Evolutionary conservation across 2,329 filamentous ascomycete genomes (phyloP).

Genomic region (Phialemoniopsis sp.): DNA sequence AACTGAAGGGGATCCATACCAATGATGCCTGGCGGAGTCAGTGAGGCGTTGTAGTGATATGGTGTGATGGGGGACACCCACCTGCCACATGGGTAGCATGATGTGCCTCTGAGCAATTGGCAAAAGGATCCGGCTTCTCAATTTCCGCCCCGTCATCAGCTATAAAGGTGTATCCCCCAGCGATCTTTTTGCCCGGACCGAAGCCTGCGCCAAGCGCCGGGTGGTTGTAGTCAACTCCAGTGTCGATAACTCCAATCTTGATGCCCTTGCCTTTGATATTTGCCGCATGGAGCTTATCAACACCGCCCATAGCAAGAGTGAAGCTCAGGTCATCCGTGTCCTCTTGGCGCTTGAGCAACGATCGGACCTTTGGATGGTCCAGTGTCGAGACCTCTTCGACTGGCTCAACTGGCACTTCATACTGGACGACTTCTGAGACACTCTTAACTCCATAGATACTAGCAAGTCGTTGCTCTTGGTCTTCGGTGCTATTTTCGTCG

Average conservation of each 20-base stretch:
- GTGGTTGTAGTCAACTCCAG: constrained; percentile 42
- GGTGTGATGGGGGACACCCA: not conserved
- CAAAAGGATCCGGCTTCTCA: constrained; percentile 1
- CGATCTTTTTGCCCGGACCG: constrained; percentile 28
- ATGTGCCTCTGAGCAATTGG: constrained; percentile 1
- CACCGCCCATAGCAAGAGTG: not conserved
- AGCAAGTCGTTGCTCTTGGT: too few species aligned
- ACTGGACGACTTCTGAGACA: too few species aligned
- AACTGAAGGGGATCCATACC: constrained; percentile 3
- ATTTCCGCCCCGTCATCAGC: not conserved
- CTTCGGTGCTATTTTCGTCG: too few species aligned
- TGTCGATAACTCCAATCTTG: constrained; percentile 35
- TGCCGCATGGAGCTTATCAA: constrained; percentile 5
- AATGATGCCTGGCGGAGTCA: not conserved
- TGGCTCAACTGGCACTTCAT: too few species aligned
- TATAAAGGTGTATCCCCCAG: constrained; percentile 3
- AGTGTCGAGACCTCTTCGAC: too few species aligned
- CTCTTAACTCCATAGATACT: too few species aligned
- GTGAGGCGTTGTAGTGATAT: not conserved
- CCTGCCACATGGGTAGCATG: constrained; percentile 2
- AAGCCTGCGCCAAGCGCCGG: constrained; percentile 49
- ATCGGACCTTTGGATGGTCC: too few species aligned
- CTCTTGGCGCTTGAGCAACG: too few species aligned
- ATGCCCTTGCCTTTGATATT: constrained; percentile 25
- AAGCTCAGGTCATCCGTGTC: too few species aligned